These are phyloP conservation scores for Pisolithus marmoratus DNA, from an alignment of 768 basidiomycete genomes.

Conservation along the genomic window DNA sequence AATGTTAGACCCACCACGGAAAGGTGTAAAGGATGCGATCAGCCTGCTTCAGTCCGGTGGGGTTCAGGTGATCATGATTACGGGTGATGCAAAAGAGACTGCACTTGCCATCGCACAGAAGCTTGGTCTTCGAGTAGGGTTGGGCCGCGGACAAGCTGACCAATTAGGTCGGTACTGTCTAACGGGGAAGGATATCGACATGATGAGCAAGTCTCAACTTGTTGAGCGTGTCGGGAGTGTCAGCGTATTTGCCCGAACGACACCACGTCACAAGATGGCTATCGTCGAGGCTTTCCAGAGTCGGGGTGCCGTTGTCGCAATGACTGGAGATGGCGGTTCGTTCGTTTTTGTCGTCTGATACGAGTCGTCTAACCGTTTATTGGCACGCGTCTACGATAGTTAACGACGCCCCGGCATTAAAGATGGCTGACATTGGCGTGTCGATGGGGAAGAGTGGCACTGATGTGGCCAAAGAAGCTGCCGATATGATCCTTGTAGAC, in stretches of 20 bases:
- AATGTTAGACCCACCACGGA: slow-evolving; percentile 92
- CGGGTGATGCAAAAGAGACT: slow-evolving; percentile 89
- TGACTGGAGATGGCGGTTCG: slow-evolving; percentile 95
- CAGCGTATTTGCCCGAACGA: slow-evolving; percentile 91
- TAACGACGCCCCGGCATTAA: slow-evolving; percentile 94
- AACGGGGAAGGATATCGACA: slow-evolving; percentile 81
- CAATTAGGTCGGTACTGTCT: slow-evolving; percentile 41
- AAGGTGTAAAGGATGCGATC: slow-evolving; percentile 90
- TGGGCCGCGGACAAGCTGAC: slow-evolving; percentile 28
- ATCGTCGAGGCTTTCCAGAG: slow-evolving; percentile 93
- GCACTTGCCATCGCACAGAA: slow-evolving; percentile 84
- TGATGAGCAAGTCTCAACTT: slow-evolving; percentile 75
- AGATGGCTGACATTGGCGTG: slow-evolving; percentile 97
- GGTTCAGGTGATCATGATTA: slow-evolving; percentile 98
- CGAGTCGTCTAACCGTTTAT: background rate
- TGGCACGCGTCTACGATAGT: slow-evolving; percentile 36
- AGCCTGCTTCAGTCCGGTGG: slow-evolving; percentile 75
- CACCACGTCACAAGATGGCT: slow-evolving; percentile 96
- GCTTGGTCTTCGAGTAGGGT: slow-evolving; percentile 71
- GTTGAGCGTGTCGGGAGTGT: slow-evolving; percentile 75
- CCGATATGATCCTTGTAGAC: slow-evolving; percentile 94
- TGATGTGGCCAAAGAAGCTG: slow-evolving; percentile 97
- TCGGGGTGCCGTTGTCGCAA: slow-evolving; percentile 86
- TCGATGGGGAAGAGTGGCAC: slow-evolving; percentile 99
- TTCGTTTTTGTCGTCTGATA: slow-evolving; percentile 3